These are phyloP conservation scores for Glycine latifolia DNA, from an alignment of 306 rosid species.

Conservation along the genomic window DNA sequence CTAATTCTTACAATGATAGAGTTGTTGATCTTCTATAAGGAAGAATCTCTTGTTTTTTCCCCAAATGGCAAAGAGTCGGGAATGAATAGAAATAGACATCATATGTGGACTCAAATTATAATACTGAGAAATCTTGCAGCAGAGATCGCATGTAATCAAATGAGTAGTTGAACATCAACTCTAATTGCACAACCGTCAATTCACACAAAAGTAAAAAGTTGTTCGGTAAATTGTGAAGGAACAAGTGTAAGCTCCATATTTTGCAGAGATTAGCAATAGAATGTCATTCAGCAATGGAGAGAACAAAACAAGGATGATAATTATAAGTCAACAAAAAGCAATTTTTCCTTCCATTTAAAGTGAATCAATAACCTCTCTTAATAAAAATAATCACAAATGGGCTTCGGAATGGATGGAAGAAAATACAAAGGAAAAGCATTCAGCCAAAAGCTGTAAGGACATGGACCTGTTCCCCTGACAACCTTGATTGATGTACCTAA, in stretches of 20 bases:
- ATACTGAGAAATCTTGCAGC: not conserved
- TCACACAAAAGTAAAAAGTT: not conserved
- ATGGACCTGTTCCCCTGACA: not conserved
- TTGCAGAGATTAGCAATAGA: not conserved
- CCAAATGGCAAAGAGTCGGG: not conserved
- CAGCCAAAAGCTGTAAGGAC: not conserved
- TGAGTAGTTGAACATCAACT: not conserved
- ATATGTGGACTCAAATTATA: not conserved
- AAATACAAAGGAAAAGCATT: slow-evolving; percentile 13
- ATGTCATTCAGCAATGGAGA: not conserved
- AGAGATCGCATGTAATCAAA: not conserved
- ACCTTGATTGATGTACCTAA: not conserved
- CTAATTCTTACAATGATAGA: too few species aligned
- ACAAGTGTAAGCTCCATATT: not conserved
- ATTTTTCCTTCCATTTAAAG: not conserved
- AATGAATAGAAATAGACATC: not conserved
- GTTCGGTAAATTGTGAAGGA: not conserved
- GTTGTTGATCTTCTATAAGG: not conserved
- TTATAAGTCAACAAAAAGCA: not conserved
- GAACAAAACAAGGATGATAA: not conserved
- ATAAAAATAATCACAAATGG: not conserved
- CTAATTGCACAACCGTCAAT: not conserved
- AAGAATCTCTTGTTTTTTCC: not conserved
- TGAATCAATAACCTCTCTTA: not conserved
- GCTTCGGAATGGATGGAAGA: not conserved